Evolutionary conservation across 352 stramenopile species (phyloP).

Genomic region (Thalassiosira gravida): DNA sequence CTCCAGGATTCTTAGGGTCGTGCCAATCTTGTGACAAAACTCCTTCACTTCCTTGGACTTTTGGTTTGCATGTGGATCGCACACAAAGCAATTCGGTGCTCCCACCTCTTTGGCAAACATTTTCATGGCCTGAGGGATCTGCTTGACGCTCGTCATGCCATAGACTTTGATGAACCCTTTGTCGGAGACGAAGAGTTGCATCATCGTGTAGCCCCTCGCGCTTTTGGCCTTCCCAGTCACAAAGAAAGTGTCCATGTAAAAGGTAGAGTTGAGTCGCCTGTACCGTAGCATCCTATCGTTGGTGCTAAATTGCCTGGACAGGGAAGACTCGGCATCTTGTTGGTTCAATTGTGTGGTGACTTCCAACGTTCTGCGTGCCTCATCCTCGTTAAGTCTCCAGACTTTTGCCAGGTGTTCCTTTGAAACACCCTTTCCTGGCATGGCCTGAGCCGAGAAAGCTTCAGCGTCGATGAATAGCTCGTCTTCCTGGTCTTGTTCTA

Average conservation of each 20-base stretch:
- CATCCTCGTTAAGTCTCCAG: slow-evolving; percentile 34
- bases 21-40: slow-evolving; percentile 51
- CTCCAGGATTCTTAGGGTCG: slow-evolving; percentile 23
- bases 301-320: slow-evolving; percentile 44
- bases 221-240: slow-evolving; percentile 46
- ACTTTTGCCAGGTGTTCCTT: slow-evolving; percentile 41
- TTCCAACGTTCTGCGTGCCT: slow-evolving; percentile 39
- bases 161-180: slow-evolving; percentile 44
- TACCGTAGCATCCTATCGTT: slow-evolving; percentile 47
- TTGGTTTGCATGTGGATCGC: slow-evolving; percentile 33
- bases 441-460: background rate
- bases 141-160: slow-evolving; percentile 32
- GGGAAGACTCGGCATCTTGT: slow-evolving; percentile 13
- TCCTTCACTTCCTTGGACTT: slow-evolving; percentile 20
- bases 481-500: background rate
- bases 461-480: background rate
- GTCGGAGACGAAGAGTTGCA: slow-evolving; percentile 54
- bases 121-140: slow-evolving; percentile 31
- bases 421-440: slow-evolving; percentile 11
- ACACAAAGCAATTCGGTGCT: slow-evolving; percentile 28
- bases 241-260: slow-evolving; percentile 64
- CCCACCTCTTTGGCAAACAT: slow-evolving; percentile 60
- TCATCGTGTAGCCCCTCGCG: slow-evolving; percentile 36
- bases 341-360: slow-evolving; percentile 41
- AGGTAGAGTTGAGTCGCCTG: slow-evolving; percentile 30